Percentiles rank a stretch among this genome's conserved stretches.
phyloP scores from a whole-genome alignment of 2,329 filamentous ascomycete genomes.

The Akanthomyces uredinophilus region DNA sequence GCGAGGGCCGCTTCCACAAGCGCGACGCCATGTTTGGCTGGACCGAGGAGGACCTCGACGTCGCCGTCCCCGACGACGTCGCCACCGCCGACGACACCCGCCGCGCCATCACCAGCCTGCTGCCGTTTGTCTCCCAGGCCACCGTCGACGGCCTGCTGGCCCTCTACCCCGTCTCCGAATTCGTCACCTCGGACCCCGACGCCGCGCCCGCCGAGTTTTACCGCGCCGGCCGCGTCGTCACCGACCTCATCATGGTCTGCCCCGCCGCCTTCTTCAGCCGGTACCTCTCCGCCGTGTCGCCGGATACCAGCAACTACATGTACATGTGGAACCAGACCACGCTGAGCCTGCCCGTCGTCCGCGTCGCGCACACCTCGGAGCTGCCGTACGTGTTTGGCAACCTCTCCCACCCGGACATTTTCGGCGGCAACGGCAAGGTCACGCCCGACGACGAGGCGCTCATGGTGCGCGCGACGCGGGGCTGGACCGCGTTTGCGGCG shows the following conservation, averaged over 20 bases:
- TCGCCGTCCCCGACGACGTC: slow-evolving; percentile 23
- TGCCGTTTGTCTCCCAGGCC: too few relatives aligned
- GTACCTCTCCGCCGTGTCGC: slow-evolving; percentile 31
- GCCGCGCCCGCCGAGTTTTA: slow-evolving; percentile 41
- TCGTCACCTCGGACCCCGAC: slow-evolving; percentile 33
- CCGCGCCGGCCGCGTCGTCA: slow-evolving; percentile 42
- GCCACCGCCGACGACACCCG: slow-evolving; percentile 34
- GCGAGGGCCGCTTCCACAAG: slow-evolving; percentile 50
- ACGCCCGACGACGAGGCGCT: too few relatives aligned
- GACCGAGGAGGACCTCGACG: background rate
- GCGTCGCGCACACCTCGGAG: slow-evolving; percentile 45
- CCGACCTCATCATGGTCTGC: slow-evolving; percentile 49
- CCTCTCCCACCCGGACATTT: slow-evolving; percentile 36
- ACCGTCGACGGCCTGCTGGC: slow-evolving; percentile 37
- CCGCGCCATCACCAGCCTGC: slow-evolving; percentile 37
- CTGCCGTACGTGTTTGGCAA: slow-evolving; percentile 46
- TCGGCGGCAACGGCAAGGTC: slow-evolving; percentile 23
- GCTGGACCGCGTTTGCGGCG: too few relatives aligned
- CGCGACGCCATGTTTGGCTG: slow-evolving; percentile 14
- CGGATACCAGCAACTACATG: slow-evolving; percentile 34
- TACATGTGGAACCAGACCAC: slow-evolving; percentile 52
- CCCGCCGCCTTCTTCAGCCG: slow-evolving; percentile 39
- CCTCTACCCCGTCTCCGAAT: slow-evolving; percentile 50
- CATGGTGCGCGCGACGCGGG: too few relatives aligned
- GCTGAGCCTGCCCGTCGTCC: too few relatives aligned